A percentile compares a stretch with the other conserved stretches of the same genome.
These are phyloP conservation scores for Apiospora kogelbergensis DNA, from an alignment of 2,329 filamentous ascomycete genomes.

Conservation along the genomic window DNA sequence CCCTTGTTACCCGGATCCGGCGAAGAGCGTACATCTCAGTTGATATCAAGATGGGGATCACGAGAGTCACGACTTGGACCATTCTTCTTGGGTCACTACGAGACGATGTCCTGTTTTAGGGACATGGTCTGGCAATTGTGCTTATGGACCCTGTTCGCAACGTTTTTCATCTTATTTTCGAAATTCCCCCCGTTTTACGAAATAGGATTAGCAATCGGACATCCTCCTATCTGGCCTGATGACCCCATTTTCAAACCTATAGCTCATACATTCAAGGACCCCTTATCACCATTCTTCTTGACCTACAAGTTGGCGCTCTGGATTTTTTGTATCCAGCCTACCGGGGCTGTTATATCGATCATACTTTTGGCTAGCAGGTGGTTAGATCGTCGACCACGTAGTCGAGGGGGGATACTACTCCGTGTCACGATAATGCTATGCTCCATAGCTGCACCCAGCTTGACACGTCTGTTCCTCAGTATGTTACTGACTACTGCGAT, in stretches of 20 bases:
- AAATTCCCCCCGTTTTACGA: too few relatives aligned
- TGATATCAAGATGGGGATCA: background rate
- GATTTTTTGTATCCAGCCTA: background rate
- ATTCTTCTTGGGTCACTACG: background rate
- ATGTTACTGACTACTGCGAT: background rate
- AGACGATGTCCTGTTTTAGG: background rate
- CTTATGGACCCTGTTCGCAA: background rate
- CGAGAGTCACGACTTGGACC: background rate
- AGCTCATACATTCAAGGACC: background rate
- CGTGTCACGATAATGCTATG: background rate
- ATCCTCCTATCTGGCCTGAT: too few relatives aligned
- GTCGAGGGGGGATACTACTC: background rate
- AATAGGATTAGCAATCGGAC: too few relatives aligned
- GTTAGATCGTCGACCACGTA: background rate
- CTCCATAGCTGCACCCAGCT: background rate
- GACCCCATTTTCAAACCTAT: background rate
- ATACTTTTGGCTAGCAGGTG: background rate
- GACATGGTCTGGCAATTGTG: background rate
- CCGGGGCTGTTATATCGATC: background rate
- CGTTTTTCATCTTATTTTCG: background rate
- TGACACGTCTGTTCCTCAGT: background rate
- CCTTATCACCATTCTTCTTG: background rate
- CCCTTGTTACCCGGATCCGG: background rate
- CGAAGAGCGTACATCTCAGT: background rate
- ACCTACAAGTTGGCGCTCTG: background rate